phyloP scores from a whole-genome alignment of 2,329 filamentous ascomycete genomes.

The Orbilia quercus region DNA sequence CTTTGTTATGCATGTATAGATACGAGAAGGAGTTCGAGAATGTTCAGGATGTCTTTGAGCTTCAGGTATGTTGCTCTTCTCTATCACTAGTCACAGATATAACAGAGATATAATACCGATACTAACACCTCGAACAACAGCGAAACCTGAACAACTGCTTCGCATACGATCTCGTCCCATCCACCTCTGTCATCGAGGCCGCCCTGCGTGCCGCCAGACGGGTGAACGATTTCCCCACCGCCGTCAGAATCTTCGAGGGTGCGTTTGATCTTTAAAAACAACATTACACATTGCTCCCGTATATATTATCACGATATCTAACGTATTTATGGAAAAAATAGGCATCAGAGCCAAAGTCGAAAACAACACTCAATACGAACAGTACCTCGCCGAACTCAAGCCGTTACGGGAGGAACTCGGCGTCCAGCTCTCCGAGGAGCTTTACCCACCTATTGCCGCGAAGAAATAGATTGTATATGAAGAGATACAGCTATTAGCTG shows the following conservation, averaged over 20 bases:
- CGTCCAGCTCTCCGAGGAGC: constrained; percentile 87
- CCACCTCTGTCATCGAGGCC: constrained; percentile 86
- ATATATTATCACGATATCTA: neutral
- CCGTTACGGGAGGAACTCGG: constrained; percentile 92
- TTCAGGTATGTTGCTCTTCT: constrained; percentile 77
- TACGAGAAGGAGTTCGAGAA: constrained; percentile 99
- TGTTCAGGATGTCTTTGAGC: constrained; percentile 99
- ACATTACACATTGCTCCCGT: too few relatives aligned
- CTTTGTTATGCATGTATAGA: constrained; percentile 69
- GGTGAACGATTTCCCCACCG: constrained; percentile 98
- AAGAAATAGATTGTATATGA: constrained; percentile 60
- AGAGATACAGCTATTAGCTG: neutral
- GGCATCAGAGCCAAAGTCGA: constrained; percentile 99
- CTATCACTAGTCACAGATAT: constrained; percentile 45
- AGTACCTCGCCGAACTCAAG: constrained; percentile 95
- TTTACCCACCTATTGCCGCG: constrained; percentile 73
- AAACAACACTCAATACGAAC: constrained; percentile 96
- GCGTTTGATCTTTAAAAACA: constrained; percentile 60
- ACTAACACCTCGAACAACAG: constrained; percentile 64
- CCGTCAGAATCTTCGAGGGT: constrained; percentile 99
- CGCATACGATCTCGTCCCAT: constrained; percentile 99
- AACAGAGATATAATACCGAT: constrained; percentile 28
- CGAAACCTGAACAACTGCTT: constrained; percentile 99
- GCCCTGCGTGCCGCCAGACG: constrained; percentile 92
- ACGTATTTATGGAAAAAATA: constrained; percentile 63